A percentile compares a stretch with the other conserved stretches of the same genome.
phyloP scores from a whole-genome alignment of 2,329 filamentous ascomycete genomes.

The Westerdykella aurantiaca region DNA sequence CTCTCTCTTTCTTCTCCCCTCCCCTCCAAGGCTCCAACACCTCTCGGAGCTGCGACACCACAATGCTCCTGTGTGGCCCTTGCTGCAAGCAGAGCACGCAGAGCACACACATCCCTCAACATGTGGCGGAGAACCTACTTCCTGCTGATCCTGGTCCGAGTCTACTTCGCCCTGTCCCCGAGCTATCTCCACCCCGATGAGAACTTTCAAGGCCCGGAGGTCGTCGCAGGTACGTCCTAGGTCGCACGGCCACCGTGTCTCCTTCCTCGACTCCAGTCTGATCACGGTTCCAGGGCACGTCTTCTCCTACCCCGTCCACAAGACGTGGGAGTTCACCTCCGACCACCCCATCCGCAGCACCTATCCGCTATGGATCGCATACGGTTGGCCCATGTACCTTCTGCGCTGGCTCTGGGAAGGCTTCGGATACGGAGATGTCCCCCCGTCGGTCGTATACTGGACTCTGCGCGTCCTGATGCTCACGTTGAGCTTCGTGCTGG shows the following conservation, averaged over 20 bases:
- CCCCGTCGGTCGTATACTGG: constrained; percentile 86
- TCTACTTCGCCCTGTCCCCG: constrained; percentile 89
- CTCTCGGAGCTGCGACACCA: constrained; percentile 10
- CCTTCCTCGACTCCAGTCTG: constrained; percentile 1
- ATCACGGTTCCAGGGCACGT: constrained; percentile 62
- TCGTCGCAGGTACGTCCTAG: constrained; percentile 69
- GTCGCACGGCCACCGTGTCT: neutral
- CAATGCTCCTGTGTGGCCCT: constrained; percentile 27
- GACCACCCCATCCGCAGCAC: constrained; percentile 86
- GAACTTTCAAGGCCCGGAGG: constrained; percentile 97
- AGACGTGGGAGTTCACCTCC: constrained; percentile 95
- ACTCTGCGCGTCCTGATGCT: constrained; percentile 87
- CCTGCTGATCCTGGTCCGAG: constrained; percentile 73
- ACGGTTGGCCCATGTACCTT: constrained; percentile 88
- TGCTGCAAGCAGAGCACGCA: constrained; percentile 11
- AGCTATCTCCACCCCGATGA: constrained; percentile 98
- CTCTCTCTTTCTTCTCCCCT: constrained; percentile 13
- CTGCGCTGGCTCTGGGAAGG: constrained; percentile 90
- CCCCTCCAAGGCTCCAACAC: constrained; percentile 1
- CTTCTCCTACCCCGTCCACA: constrained; percentile 81
- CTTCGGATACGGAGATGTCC: constrained; percentile 69
- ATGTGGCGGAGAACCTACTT: constrained; percentile 95
- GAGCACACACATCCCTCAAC: constrained; percentile 23
- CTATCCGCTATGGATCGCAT: constrained; percentile 93
- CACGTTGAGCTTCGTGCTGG: constrained; percentile 86